Percentiles rank a stretch among this genome's conserved stretches.
Evolutionary conservation across 116 monocot genomes (phyloP).

Genomic region (Dioscorea cayenensis): DNA sequence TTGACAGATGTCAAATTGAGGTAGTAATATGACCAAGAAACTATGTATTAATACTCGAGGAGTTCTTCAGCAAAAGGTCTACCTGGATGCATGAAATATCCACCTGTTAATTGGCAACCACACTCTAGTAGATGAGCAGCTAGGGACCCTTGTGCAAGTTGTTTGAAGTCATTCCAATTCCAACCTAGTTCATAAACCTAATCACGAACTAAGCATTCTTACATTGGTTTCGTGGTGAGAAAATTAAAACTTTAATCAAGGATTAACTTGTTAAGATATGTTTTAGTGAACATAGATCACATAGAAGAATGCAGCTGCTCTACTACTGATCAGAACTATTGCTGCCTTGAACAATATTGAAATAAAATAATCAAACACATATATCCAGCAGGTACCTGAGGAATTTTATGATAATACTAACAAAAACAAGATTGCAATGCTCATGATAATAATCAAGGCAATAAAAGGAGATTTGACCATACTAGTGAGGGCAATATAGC

Average conservation of each 20-base stretch:
- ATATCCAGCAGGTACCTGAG: no score
- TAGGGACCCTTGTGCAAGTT: conserved; percentile 74
- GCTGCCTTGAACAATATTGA: no score
- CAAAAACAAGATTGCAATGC: no score
- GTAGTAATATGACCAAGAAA: not conserved
- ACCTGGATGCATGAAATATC: conserved; percentile 99
- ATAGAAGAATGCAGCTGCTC: not conserved
- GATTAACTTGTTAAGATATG: not conserved
- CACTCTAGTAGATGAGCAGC: conserved; percentile 96
- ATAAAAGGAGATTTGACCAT: no score
- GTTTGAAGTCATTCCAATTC: conserved; percentile 74
- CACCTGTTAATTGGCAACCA: conserved; percentile 97
- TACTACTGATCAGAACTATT: no score
- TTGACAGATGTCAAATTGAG: not conserved
- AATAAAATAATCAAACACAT: no score
- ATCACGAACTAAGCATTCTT: conserved; percentile 13
- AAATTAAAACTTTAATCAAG: not conserved
- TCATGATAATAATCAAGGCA: no score
- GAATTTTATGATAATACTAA: no score
- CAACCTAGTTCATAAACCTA: conserved; percentile 98
- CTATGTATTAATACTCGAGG: not conserved
- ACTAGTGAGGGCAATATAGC: no score
- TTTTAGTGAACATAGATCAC: not conserved
- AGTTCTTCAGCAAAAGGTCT: not conserved
- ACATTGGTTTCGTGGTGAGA: not conserved